phyloP scores from a whole-genome alignment of 805 yeast genomes.

The Sporopachydermia quercuum region DNA sequence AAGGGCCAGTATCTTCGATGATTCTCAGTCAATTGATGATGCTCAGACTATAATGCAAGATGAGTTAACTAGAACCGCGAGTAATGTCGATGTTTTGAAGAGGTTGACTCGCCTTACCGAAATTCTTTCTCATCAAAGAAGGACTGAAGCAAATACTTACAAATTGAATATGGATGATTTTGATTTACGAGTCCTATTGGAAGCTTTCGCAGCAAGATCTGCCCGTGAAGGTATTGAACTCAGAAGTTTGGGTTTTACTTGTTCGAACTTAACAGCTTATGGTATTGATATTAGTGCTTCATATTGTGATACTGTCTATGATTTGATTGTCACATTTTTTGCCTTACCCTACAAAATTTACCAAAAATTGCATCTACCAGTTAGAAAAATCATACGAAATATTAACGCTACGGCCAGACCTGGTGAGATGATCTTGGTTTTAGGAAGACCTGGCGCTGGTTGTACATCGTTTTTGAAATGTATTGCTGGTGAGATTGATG shows the following conservation, averaged over 20 bases:
- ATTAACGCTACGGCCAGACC: constrained; percentile 15
- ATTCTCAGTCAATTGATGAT: background rate
- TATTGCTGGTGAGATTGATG: constrained; percentile 39
- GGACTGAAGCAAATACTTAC: constrained; percentile 16
- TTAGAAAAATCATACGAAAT: constrained; percentile 12
- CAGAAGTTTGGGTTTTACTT: constrained; percentile 21
- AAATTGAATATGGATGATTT: constrained; percentile 17
- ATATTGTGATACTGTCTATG: constrained; percentile 25
- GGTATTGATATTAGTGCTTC: constrained; percentile 27
- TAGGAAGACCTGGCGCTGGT: constrained; percentile 31
- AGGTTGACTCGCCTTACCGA: background rate
- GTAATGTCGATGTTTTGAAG: background rate
- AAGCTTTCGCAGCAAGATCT: constrained; percentile 10
- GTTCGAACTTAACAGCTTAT: constrained; percentile 21
- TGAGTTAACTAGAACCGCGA: background rate
- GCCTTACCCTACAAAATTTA: constrained; percentile 9
- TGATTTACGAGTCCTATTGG: constrained; percentile 15
- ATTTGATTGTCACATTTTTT: constrained; percentile 15
- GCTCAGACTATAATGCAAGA: background rate
- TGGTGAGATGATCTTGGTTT: constrained; percentile 21
- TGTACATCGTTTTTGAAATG: constrained; percentile 48
- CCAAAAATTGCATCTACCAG: constrained; percentile 16
- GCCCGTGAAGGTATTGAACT: constrained; percentile 19
- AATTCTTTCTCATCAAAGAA: constrained; percentile 4
- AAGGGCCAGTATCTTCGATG: background rate